Evolutionary conservation across 768 basidiomycete species (phyloP), one percentile per base, ranked within the genome.

Genomic region (Termitomyces sp.): DNA sequence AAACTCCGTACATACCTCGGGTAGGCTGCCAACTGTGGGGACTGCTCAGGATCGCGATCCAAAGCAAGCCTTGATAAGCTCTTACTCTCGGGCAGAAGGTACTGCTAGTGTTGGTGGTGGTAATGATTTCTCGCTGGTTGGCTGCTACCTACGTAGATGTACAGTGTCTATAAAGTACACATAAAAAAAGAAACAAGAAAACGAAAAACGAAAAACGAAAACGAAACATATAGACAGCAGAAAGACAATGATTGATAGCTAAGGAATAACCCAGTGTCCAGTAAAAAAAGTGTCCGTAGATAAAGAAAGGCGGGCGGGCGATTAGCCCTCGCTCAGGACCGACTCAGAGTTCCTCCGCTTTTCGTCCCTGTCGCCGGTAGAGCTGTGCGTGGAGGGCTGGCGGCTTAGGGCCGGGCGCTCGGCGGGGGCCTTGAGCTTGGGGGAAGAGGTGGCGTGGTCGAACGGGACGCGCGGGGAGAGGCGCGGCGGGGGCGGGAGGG

Each of bases 401-500:
- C 71, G 58, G 36, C 61, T 68, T 22, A 69, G 50, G 3, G 58
- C 57, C 7, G 69, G 69, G 18, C 27, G 13, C 0, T 49, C 48
- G 0, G 32, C 49, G 13, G 20, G 24, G 0, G 49, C 13, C 49
- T 27, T 26, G 13, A 3, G 31, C 36, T 43, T 50, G 4, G 74
- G 73, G 0, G 76, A 75, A 1, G 72, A 71, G 73, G 73, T 1
- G 75, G 72, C 31, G 69, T 46, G 37, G 14, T 57, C 65, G 56
- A 68, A 65, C 5, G 67, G 59, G 22, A 58, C 59, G 49, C 67
- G 53, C n/a, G 67, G 61, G 10, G 59, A 60, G 6, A 53, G 52
- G 1, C 57, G 24, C 3, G 57, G 51, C 32, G 12, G 20, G 2
- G 39, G 39, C n/a, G 37, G 37, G 18, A 36, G 5, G 1, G 18